Evolutionary conservation across 345 rosid species (phyloP).

Genomic region (Eutrema yunnanense): DNA sequence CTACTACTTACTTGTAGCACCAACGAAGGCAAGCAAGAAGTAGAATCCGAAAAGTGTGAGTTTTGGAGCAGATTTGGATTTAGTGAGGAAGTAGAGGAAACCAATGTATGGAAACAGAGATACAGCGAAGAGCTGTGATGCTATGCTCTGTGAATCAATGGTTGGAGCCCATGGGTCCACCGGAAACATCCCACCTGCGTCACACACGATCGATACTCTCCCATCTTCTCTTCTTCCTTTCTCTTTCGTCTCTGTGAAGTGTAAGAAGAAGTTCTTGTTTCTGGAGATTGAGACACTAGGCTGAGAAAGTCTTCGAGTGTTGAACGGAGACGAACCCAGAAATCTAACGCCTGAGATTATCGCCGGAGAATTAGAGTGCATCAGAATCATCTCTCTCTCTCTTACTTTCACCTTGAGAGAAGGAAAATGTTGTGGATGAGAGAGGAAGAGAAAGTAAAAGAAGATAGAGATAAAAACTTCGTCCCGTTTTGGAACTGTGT

Average conservation of each 20-base stretch:
- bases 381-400: slow-evolving; percentile 19
- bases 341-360: slow-evolving; percentile 14
- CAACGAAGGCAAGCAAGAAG: slow-evolving; percentile 87
- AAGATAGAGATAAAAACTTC: neutral
- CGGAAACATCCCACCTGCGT: slow-evolving; percentile 50
- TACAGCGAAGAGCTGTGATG: slow-evolving; percentile 70
- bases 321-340: slow-evolving; percentile 9
- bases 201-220: slow-evolving; percentile 36
- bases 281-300: neutral
- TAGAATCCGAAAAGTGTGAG: slow-evolving; percentile 91
- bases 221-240: slow-evolving; percentile 6
- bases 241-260: neutral
- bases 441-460: neutral
- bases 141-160: slow-evolving; percentile 74
- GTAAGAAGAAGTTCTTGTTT: slow-evolving; percentile 20
- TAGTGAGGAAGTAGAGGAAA: slow-evolving; percentile 83
- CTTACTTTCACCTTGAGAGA: neutral
- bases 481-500: neutral
- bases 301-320: neutral
- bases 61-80: slow-evolving; percentile 76
- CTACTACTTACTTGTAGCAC: slow-evolving; percentile 68
- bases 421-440: slow-evolving; percentile 2
- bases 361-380: slow-evolving; percentile 11
- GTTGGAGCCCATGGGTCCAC: slow-evolving; percentile 89
- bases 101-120: slow-evolving; percentile 87